Percentiles rank a stretch among this genome's conserved stretches.
phyloP scores from a whole-genome alignment of 2,329 filamentous ascomycete species.

The Colletotrichum lupini region DNA sequence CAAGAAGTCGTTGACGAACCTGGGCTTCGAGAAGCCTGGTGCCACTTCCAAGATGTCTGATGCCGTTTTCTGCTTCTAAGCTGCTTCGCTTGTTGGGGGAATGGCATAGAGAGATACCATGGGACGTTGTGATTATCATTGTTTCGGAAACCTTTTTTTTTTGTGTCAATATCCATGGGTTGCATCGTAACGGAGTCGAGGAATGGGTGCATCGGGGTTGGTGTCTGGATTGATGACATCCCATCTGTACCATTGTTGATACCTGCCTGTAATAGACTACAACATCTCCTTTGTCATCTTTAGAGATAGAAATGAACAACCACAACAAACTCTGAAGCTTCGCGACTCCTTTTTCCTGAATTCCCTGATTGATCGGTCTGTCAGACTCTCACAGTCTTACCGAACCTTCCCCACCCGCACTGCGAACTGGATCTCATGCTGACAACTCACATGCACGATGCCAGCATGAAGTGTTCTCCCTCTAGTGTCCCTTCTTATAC shows the following conservation, averaged over 20 bases:
- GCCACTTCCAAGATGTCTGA: slow-evolving; percentile 63
- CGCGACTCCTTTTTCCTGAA: too few species aligned
- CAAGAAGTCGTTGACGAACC: slow-evolving; percentile 59
- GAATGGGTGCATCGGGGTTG: slow-evolving; percentile 8
- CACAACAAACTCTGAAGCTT: neutral
- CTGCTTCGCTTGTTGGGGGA: neutral
- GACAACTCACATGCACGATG: too few species aligned
- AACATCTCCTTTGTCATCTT: slow-evolving; percentile 13
- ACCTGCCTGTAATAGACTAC: slow-evolving; percentile 30
- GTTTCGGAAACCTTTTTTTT: neutral
- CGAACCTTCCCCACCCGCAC: too few species aligned
- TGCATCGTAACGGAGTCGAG: slow-evolving; percentile 30
- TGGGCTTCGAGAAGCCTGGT: slow-evolving; percentile 64
- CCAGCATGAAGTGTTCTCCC: too few species aligned
- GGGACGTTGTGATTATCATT: neutral
- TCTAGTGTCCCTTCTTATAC: too few species aligned
- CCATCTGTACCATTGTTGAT: slow-evolving; percentile 27
- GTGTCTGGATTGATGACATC: slow-evolving; percentile 25
- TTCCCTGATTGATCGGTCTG: too few species aligned
- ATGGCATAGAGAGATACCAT: neutral
- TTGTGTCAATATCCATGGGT: neutral
- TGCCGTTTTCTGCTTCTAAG: slow-evolving; percentile 65
- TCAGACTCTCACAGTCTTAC: too few species aligned
- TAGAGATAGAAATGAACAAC: neutral
- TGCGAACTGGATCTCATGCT: too few species aligned